Conservation (phyloP, 2,329 filamentous ascomycete species). For the Aspergillus caelatus region DNA sequence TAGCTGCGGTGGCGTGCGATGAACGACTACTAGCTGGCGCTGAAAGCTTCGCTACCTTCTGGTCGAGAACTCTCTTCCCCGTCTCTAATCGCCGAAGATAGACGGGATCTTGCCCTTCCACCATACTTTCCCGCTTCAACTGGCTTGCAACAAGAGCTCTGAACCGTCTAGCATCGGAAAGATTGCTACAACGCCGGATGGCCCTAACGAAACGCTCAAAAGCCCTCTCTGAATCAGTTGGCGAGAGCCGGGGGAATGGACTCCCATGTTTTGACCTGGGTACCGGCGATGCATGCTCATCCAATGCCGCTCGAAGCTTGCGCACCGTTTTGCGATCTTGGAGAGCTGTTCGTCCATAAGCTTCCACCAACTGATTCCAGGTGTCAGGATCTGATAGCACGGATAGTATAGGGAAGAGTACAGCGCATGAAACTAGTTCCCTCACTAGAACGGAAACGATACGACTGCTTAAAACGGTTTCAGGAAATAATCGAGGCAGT, state of each 20-base stretch:
- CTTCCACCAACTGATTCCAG: conserved; percentile 97
- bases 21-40: conserved; percentile 58
- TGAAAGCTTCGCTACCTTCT: conserved; percentile 81
- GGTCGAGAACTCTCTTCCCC: conserved; percentile 84
- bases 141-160: conserved; percentile 91
- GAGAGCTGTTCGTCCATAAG: conserved; percentile 78
- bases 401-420: conserved; percentile 78
- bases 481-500: conserved; percentile 74
- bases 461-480: conserved; percentile 73
- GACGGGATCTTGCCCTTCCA: conserved; percentile 78
- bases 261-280: conserved; percentile 66
- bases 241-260: conserved; percentile 75
- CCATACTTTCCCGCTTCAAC: conserved; percentile 77
- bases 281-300: conserved; percentile 87
- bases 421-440: conserved; percentile 91
- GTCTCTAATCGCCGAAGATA: conserved; percentile 90
- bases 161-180: conserved; percentile 90
- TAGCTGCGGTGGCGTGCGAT: conserved; percentile 33
- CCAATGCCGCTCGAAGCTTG: conserved; percentile 85
- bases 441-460: conserved; percentile 79
- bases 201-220: conserved; percentile 94
- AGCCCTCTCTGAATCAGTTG: conserved; percentile 83
- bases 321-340: conserved; percentile 95
- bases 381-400: conserved; percentile 88
- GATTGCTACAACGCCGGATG: conserved; percentile 83